These are phyloP conservation scores for Bruguiera parviflora DNA, from an alignment of 345 rosid genomes.

Conservation along the genomic window DNA sequence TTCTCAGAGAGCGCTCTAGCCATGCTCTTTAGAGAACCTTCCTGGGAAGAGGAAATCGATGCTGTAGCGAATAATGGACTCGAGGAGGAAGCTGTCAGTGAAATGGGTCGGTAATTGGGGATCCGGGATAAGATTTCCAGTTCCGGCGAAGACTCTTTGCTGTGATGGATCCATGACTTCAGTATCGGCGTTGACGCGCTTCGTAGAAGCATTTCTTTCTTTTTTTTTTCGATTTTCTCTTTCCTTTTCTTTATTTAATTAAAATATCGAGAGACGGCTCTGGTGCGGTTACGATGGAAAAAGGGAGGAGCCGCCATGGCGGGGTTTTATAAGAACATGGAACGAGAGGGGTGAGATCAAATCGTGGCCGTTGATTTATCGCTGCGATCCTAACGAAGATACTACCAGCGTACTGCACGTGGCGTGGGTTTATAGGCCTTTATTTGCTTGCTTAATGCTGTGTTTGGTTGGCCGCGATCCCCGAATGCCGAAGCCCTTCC, in stretches of 20 bases:
- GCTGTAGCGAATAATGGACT: background rate
- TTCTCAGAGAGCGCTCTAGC: background rate
- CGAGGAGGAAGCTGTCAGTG: conserved; percentile 33
- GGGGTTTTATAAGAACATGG: background rate
- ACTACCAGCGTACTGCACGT: background rate
- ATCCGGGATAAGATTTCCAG: conserved; percentile 31
- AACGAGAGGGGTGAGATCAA: background rate
- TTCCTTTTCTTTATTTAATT: background rate
- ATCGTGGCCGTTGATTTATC: background rate
- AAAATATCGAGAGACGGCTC: background rate
- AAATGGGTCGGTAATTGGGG: conserved; percentile 30
- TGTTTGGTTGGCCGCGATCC: background rate
- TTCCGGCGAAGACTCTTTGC: conserved; percentile 46
- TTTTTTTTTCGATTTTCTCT: background rate
- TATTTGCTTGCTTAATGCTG: too few species aligned
- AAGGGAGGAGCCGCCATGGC: background rate
- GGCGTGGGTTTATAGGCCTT: background rate
- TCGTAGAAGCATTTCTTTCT: conserved; percentile 54
- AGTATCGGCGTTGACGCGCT: conserved; percentile 74
- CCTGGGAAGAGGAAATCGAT: background rate
- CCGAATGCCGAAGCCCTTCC: too few species aligned
- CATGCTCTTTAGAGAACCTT: background rate
- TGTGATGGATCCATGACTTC: conserved; percentile 49
- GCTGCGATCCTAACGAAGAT: background rate
- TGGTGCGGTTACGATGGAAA: background rate